phyloP scores from a whole-genome alignment of 1,284 basidiomycete species.

The Apiotrichum gamsii region DNA sequence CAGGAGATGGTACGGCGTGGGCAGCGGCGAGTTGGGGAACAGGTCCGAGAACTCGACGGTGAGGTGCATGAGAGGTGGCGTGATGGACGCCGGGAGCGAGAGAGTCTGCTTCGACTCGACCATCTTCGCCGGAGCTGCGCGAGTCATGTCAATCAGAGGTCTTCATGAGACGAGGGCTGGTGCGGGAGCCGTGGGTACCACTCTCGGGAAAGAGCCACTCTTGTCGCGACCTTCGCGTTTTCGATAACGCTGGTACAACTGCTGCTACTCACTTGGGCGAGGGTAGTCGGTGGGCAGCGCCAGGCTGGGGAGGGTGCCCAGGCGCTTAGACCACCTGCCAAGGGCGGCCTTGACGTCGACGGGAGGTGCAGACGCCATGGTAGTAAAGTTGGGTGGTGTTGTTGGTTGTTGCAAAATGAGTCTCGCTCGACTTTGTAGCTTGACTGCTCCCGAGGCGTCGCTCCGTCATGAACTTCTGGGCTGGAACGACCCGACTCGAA shows the following conservation, averaged over 20 bases:
- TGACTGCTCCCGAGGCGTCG: too few relatives aligned
- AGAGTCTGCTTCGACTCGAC: conserved; percentile 70
- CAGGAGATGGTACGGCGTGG: conserved; percentile 85
- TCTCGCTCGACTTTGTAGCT: too few relatives aligned
- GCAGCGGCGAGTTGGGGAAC: conserved; percentile 48
- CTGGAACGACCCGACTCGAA: too few relatives aligned
- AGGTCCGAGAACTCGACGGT: conserved; percentile 66
- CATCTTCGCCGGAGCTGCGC: conserved; percentile 60
- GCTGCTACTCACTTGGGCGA: conserved; percentile 53
- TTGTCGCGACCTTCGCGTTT: too few relatives aligned
- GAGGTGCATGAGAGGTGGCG: conserved; percentile 42
- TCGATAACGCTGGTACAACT: too few relatives aligned
- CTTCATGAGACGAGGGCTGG: too few relatives aligned
- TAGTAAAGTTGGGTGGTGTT: background rate
- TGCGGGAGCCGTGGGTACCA: too few relatives aligned
- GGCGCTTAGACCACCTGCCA: conserved; percentile 46
- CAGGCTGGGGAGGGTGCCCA: conserved; percentile 69
- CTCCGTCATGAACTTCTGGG: too few relatives aligned
- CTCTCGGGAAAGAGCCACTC: too few relatives aligned
- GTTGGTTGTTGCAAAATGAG: too few relatives aligned
- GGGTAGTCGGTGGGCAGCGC: conserved; percentile 97
- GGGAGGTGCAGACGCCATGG: conserved; percentile 6
- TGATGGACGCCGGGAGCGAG: conserved; percentile 53
- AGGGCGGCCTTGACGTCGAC: conserved; percentile 28
- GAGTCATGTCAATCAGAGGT: too few relatives aligned